phyloP scores from a whole-genome alignment of 164 flowering plant species.

The Chimonanthus salicifolius region DNA sequence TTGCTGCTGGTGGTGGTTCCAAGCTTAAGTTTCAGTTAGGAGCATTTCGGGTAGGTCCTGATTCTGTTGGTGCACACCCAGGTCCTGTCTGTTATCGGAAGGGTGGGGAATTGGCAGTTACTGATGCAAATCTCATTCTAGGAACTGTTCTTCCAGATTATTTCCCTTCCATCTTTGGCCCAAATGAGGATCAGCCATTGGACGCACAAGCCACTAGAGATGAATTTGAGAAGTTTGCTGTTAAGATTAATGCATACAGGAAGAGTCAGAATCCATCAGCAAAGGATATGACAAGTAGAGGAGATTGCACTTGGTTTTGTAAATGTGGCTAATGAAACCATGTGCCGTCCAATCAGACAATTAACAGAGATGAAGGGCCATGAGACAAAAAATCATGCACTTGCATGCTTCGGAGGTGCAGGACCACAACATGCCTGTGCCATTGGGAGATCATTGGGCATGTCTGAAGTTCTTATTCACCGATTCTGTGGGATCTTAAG shows the following conservation, averaged over 20 bases:
- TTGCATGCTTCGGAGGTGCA: slow-evolving; percentile 99
- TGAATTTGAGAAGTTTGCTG: slow-evolving; percentile 75
- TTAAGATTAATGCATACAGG: slow-evolving; percentile 58
- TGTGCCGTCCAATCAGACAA: slow-evolving; percentile 98
- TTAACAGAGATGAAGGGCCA: slow-evolving; percentile 98
- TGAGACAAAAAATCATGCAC: slow-evolving; percentile 90
- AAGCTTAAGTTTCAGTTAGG: slow-evolving; percentile 92
- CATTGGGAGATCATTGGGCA: slow-evolving; percentile 86
- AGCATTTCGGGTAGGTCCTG: slow-evolving; percentile 93
- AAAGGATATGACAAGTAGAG: slow-evolving; percentile 81
- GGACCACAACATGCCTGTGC: slow-evolving; percentile 99
- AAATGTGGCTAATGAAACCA: slow-evolving; percentile 96
- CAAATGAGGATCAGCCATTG: slow-evolving; percentile 76
- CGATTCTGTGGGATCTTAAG: slow-evolving; percentile 92
- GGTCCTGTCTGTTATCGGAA: slow-evolving; percentile 97
- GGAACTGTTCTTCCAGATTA: slow-evolving; percentile 89
- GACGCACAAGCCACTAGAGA: slow-evolving; percentile 62
- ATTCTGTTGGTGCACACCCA: slow-evolving; percentile 98
- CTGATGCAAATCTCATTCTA: slow-evolving; percentile 88
- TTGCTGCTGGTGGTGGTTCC: slow-evolving; percentile 99
- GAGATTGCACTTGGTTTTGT: slow-evolving; percentile 94
- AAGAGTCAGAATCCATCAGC: slow-evolving; percentile 64
- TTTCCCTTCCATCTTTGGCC: slow-evolving; percentile 94
- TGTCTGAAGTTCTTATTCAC: slow-evolving; percentile 90
- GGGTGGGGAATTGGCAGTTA: slow-evolving; percentile 93